Evolutionary conservation across 345 rosid genomes (phyloP), one percentile per base, ranked within the genome.

Genomic region (Kernera saxatilis): DNA sequence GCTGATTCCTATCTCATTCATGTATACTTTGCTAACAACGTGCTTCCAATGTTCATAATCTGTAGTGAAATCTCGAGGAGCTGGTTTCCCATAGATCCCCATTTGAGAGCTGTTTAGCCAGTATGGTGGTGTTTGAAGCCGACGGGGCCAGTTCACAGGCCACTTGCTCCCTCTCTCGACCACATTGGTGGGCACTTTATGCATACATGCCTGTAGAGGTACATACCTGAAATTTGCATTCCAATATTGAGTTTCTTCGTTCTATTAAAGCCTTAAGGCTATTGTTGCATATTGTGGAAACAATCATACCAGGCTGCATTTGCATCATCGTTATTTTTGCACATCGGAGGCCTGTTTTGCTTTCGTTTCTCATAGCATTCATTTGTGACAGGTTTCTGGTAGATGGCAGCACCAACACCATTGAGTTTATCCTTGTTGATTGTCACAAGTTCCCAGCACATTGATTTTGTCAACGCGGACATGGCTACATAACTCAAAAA

Each of bases 31-130:
- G 77, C 76, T 82, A 27, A 91, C 96, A 10, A 89, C 93, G 30
- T 78, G 72, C 66, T 84, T 88, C 97, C 96, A 91, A 48, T 94
- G 96, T 44, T 84, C 81, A 63, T 87, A 86, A 80, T 91, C 96
- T 70, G 77, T 58, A 4, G 69, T 48, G 72, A 94, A 91, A 80
- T 94, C 97, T 73, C 75, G 69, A 18, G 96, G 96, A 58, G 93
- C 90, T 65, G 96, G 96, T 76, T 84, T 87, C 61, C 97, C 96
- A 15, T 91, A 89, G 26, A 91, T 89, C n/a, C 97, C 99, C 89
- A 87, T 84, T 72, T 87, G 97, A 40, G 96, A 87, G 74, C 85
- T 79, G 79, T 85, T 87, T 66, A 91, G 76, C 96, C 97, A 89
- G 62, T 84, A 83, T 23, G 97, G 99, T 57, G 96, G 81, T 29